Conservation (phyloP, 1,139 yeast species). For the Saccharomyces hybrid region DNA sequence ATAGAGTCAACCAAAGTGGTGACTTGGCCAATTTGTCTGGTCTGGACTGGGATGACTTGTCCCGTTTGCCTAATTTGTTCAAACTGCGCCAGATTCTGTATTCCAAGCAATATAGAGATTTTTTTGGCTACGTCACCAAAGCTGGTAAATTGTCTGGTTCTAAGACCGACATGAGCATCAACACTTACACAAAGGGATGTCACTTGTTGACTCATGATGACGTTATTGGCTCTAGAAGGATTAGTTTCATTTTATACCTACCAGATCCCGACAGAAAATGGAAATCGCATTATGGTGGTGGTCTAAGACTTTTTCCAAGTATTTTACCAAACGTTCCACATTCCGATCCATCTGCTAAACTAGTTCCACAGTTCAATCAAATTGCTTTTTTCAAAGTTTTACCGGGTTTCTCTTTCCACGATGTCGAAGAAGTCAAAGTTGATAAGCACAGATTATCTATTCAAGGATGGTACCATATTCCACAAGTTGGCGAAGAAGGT, state of each 20-base stretch:
- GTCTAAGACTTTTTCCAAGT: conserved; percentile 78
- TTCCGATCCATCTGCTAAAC: conserved; percentile 59
- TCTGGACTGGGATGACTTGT: conserved; percentile 65
- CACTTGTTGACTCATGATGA: conserved; percentile 95
- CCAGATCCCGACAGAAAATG: conserved; percentile 88
- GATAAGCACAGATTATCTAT: conserved; percentile 85
- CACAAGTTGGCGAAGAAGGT: conserved; percentile 87
- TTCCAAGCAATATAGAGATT: conserved; percentile 74
- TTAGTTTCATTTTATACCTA: conserved; percentile 83
- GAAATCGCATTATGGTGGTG: conserved; percentile 90
- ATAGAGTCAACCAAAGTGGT: conserved; percentile 90
- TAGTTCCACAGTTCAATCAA: conserved; percentile 92
- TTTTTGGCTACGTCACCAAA: conserved; percentile 74
- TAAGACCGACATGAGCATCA: conserved; percentile 88
- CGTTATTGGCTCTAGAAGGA: conserved; percentile 91
- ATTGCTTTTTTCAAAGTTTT: conserved; percentile 93
- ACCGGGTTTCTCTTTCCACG: conserved; percentile 95
- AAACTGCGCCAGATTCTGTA: conserved; percentile 81
- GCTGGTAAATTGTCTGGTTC: conserved; percentile 84
- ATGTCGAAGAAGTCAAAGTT: conserved; percentile 92
- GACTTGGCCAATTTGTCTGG: conserved; percentile 92
- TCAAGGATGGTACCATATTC: conserved; percentile 99
- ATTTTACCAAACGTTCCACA: conserved; percentile 84
- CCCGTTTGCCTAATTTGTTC: conserved; percentile 63
- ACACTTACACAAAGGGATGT: conserved; percentile 87